Percentiles rank a stretch among this genome's conserved stretches.
Conservation (phyloP, 1,284 basidiomycete genomes). For the Marasmius sp. region DNA sequence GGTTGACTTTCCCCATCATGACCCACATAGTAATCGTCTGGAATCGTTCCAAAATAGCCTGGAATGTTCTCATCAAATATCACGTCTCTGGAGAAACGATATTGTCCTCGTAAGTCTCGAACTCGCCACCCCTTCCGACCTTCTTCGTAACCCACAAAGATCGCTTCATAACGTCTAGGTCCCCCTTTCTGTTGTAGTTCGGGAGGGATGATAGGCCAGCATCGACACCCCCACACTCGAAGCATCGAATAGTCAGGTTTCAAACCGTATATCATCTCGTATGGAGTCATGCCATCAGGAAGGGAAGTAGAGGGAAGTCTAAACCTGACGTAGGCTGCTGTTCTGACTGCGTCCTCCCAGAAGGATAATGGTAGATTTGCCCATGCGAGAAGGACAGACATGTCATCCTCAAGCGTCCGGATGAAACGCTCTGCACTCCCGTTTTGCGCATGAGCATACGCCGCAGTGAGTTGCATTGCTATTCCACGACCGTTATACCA, state of each 20-base stretch:
- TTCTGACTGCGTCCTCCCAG: too few relatives aligned
- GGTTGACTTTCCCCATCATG: too few relatives aligned
- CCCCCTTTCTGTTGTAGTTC: conserved; percentile 21
- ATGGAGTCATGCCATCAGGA: too few relatives aligned
- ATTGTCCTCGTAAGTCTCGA: conserved; percentile 10
- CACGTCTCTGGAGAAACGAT: conserved; percentile 11
- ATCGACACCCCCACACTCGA: conserved; percentile 22
- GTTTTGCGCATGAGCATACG: conserved; percentile 31
- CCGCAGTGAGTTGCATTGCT: neutral
- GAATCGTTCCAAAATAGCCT: neutral
- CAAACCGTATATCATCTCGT: too few relatives aligned
- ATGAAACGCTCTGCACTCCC: conserved; percentile 26
- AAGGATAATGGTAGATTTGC: too few relatives aligned
- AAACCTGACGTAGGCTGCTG: too few relatives aligned
- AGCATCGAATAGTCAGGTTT: too few relatives aligned
- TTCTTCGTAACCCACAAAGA: conserved; percentile 25
- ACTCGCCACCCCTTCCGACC: conserved; percentile 17
- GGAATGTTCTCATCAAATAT: conserved; percentile 6
- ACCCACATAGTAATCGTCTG: neutral
- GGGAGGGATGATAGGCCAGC: conserved; percentile 18
- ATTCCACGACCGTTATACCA: neutral
- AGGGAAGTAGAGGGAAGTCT: too few relatives aligned
- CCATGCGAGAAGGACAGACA: too few relatives aligned
- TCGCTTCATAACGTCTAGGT: conserved; percentile 14
- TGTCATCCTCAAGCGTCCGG: too few relatives aligned